phyloP scores from a whole-genome alignment of 2,329 filamentous ascomycete genomes.

The Penicillium sp. region DNA sequence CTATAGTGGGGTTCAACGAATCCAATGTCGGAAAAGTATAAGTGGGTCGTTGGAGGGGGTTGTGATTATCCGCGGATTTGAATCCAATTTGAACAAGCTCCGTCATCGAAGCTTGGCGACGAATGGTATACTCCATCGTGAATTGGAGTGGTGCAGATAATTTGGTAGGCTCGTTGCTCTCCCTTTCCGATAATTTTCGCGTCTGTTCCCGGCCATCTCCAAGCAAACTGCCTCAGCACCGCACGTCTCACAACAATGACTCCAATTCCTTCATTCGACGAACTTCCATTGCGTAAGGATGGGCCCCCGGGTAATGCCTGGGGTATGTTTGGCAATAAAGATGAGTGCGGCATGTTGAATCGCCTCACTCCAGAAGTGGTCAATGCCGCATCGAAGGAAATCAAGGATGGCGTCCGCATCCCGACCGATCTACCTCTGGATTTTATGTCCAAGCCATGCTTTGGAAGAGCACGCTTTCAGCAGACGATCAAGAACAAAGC shows the following conservation, averaged over 20 bases:
- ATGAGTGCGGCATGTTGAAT: slow-evolving; percentile 10
- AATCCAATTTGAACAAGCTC: neutral
- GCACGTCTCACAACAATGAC: neutral
- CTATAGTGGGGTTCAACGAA: neutral
- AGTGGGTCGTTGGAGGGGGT: neutral
- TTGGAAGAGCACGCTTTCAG: neutral
- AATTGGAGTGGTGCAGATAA: too few relatives aligned
- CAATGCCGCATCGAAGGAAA: slow-evolving; percentile 4
- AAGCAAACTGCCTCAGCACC: neutral
- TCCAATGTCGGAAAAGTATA: neutral
- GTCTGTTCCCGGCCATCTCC: neutral
- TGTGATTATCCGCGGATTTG: slow-evolving; percentile 2
- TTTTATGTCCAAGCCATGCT: slow-evolving; percentile 3
- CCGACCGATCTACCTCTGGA: slow-evolving; percentile 5
- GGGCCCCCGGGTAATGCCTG: slow-evolving; percentile 9
- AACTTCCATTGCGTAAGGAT: slow-evolving; percentile 2
- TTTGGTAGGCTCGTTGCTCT: too few relatives aligned
- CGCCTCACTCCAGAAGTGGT: neutral
- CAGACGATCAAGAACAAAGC: slow-evolving; percentile 6
- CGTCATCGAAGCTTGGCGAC: neutral
- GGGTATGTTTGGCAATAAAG: slow-evolving; percentile 4
- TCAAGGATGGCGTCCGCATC: slow-evolving; percentile 5
- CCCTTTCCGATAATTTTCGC: neutral
- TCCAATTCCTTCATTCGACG: neutral
- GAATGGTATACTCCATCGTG: neutral